Evolutionary conservation across 768 basidiomycete species (phyloP).

Genomic region (Psilocybe sp.): DNA sequence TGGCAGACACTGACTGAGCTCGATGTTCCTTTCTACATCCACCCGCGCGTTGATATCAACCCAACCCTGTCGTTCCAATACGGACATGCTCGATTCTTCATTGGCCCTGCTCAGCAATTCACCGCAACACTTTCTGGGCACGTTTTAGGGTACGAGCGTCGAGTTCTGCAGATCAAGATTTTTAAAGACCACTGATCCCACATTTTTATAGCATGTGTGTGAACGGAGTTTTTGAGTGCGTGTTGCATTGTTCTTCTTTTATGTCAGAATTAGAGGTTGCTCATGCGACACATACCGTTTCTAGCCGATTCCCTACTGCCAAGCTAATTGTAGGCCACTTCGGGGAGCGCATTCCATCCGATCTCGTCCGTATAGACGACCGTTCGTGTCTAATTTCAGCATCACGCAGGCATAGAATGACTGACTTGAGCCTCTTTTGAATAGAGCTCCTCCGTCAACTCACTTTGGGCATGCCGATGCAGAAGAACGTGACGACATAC

Average conservation of each 20-base stretch:
- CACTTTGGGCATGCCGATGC: constrained; percentile 32
- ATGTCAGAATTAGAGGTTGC: background rate
- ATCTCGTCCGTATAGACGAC: constrained; percentile 37
- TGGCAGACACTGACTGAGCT: constrained; percentile 34
- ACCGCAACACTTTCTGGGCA: constrained; percentile 34
- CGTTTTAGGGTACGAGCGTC: constrained; percentile 26
- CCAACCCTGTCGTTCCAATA: constrained; percentile 21
- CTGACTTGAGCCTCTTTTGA: background rate
- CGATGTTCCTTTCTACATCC: constrained; percentile 37
- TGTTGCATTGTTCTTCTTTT: background rate
- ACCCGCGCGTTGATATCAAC: constrained; percentile 29
- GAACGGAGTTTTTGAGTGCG: constrained; percentile 38
- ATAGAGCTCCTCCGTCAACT: constrained; percentile 29
- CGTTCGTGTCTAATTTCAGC: constrained; percentile 23
- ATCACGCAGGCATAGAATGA: background rate
- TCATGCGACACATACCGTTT: background rate
- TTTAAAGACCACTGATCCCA: too few relatives aligned
- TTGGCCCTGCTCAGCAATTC: constrained; percentile 32
- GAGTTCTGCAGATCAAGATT: too few relatives aligned
- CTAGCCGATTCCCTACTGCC: constrained; percentile 38
- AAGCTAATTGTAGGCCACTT: constrained; percentile 41
- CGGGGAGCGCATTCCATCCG: constrained; percentile 42
- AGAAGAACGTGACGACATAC: constrained; percentile 33
- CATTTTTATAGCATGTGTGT: constrained; percentile 25
- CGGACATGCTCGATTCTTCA: constrained; percentile 29